Conservation (phyloP, 1,284 basidiomycete genomes). For the Caloboletus inedulis region DNA sequence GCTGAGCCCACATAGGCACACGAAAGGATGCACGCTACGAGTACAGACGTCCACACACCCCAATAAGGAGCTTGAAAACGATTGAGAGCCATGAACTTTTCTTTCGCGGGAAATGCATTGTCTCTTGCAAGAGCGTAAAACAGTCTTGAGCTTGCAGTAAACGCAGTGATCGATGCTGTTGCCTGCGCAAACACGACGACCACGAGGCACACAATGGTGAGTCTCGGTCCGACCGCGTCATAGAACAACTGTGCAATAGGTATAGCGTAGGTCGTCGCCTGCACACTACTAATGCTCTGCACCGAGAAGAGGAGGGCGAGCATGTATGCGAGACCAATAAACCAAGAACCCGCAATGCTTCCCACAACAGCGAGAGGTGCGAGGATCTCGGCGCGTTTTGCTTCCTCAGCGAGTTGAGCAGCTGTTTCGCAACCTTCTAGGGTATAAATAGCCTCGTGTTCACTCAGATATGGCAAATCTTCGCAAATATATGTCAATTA, state of each 20-base stretch:
- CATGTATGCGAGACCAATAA: constrained; percentile 58
- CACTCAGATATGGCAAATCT: background rate
- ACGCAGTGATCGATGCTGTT: constrained; percentile 59
- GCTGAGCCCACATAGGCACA: constrained; percentile 58
- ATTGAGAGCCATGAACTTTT: constrained; percentile 49
- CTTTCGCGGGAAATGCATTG: constrained; percentile 47
- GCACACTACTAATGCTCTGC: constrained; percentile 49
- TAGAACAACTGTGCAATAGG: constrained; percentile 58
- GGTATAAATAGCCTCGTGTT: constrained; percentile 52
- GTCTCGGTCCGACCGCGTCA: constrained; percentile 48
- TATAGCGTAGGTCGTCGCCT: constrained; percentile 50
- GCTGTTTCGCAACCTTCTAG: constrained; percentile 64
- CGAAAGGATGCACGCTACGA: constrained; percentile 53
- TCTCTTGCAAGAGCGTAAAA: constrained; percentile 58
- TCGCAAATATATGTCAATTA: constrained; percentile 8
- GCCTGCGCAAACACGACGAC: constrained; percentile 51
- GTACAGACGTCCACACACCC: constrained; percentile 55
- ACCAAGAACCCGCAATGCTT: constrained; percentile 58
- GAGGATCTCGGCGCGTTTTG: constrained; percentile 52
- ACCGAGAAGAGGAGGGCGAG: constrained; percentile 58
- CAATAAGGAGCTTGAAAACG: constrained; percentile 53
- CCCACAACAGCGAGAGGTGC: constrained; percentile 56
- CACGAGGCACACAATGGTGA: constrained; percentile 52
- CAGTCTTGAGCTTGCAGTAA: constrained; percentile 55
- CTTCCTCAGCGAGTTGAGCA: constrained; percentile 61